Evolutionary conservation across 2,329 filamentous ascomycete species (phyloP).

Genomic region (Stagonosporopsis rhizophila): DNA sequence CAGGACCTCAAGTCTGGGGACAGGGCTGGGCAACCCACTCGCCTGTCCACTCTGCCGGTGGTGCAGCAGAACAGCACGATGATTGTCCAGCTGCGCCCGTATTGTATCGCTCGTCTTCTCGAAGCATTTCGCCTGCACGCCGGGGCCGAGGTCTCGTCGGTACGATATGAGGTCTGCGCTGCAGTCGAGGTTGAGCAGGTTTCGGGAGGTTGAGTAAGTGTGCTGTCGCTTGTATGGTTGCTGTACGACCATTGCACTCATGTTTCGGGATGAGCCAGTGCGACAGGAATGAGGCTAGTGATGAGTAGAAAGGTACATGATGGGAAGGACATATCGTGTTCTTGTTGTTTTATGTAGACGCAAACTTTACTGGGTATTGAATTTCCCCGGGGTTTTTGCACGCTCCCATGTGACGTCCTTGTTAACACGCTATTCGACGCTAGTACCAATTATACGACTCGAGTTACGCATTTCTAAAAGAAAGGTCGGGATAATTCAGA

Average conservation of each 20-base stretch:
- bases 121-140: constrained; percentile 30
- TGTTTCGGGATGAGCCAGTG: background rate
- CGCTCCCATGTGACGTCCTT: constrained; percentile 15
- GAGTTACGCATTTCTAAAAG: background rate
- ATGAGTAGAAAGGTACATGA: background rate
- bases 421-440: constrained; percentile 2
- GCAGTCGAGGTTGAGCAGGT: constrained; percentile 31
- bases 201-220: constrained; percentile 14
- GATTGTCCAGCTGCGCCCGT: constrained; percentile 29
- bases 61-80: constrained; percentile 27
- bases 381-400: constrained; percentile 1
- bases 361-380: constrained; percentile 15
- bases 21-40: constrained; percentile 14
- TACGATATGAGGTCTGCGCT: constrained; percentile 31
- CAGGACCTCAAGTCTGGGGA: constrained; percentile 18
- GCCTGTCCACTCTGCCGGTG: constrained; percentile 14
- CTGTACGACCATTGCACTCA: constrained; percentile 18
- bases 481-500: background rate
- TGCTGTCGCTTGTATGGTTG: constrained; percentile 21
- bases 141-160: constrained; percentile 31
- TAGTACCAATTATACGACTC: background rate
- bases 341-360: constrained; percentile 1
- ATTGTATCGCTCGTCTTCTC: constrained; percentile 30
- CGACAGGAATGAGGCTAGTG: background rate
- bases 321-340: constrained; percentile 2